Conservation (phyloP, 805 yeast genomes). For the Torulaspora gathmanii region DNA sequence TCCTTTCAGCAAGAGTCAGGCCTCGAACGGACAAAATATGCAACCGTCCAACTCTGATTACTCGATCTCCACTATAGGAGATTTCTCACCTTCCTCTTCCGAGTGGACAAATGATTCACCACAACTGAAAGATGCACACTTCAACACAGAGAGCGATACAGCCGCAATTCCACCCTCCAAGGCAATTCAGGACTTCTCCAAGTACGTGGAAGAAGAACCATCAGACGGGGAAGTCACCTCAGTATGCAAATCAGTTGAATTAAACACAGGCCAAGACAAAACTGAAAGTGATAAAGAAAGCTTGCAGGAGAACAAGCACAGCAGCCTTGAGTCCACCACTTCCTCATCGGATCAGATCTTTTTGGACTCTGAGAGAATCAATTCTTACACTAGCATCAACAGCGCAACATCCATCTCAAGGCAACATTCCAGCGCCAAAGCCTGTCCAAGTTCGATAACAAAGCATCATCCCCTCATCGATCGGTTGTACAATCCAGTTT, state of each 20-base stretch:
- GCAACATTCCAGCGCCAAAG: slow-evolving; percentile 6
- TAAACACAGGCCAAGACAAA: not conserved
- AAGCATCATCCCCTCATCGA: slow-evolving; percentile 45
- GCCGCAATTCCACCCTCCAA: slow-evolving; percentile 39
- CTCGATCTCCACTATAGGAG: slow-evolving; percentile 42
- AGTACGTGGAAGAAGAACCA: slow-evolving; percentile 28
- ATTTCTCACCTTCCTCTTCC: slow-evolving; percentile 44
- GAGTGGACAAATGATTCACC: slow-evolving; percentile 42
- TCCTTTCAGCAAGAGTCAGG: slow-evolving; percentile 22
- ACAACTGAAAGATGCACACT: slow-evolving; percentile 20
- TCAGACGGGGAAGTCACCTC: not conserved
- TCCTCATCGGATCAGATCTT: slow-evolving; percentile 26
- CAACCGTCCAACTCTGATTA: slow-evolving; percentile 33
- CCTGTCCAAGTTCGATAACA: slow-evolving; percentile 1
- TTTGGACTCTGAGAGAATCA: slow-evolving; percentile 26
- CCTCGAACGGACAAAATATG: slow-evolving; percentile 20
- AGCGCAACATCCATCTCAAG: slow-evolving; percentile 22
- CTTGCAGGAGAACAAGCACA: slow-evolving; percentile 8
- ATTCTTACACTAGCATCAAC: slow-evolving; percentile 30
- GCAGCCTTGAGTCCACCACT: slow-evolving; percentile 12
- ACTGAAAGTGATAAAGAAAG: not conserved
- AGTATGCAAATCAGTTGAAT: not conserved
- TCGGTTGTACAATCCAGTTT: slow-evolving; percentile 54
- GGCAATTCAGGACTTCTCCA: slow-evolving; percentile 41
- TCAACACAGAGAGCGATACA: slow-evolving; percentile 12